Evolutionary conservation across 176 grass and related monocot species (phyloP), one percentile per base, ranked within the genome.

Genomic region (Hsuehochloa calcarea): DNA sequence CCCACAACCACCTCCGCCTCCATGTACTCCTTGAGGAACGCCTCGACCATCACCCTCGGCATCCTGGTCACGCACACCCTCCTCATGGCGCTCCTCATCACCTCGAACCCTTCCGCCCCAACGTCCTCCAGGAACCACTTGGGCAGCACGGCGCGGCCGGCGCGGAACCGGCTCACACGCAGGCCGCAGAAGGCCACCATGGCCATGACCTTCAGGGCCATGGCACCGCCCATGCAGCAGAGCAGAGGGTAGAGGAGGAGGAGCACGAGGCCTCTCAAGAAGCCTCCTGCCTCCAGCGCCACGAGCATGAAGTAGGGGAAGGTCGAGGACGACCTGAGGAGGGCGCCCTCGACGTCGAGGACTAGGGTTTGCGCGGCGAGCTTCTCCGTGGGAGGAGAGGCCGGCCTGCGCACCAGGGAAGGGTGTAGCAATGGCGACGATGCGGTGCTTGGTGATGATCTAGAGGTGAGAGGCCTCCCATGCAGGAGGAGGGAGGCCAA

Each of bases 291-390:
- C 73, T 97, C 92, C 0, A 97, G 51, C 0, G 92, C 94, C 1
- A 94, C 90, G 3, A 94, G 90, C 94, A 97, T 94, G 90, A 97
- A 97, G 92, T 94, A 97, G 14, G 82, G 85, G 54, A 97, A 94
- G 17, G 85, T 54, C 39, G 82, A 40, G 17, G 52, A 0, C 13
- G 81, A 71, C 50, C 60, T 27, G 5, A 92, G 63, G 3, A 94
- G 90, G 8, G 63, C 78, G 3, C 78, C 35, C 37, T 94, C 90
- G 4, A 94, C 78, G 35, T 90, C 87, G 10, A 86, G 39, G 4
- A 92, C 29, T 13, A 94, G 12, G 12, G 82, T 70, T 15, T 40
- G 20, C 20, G 4, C 17, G 23, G 20, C 38, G 31, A 55, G n/a
- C 35, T 8, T 0, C 22, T 56, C 34, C 9, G 29, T 15, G 5